Base-by-base conservation (phyloP, 768 basidiomycete species). In the Kwoniella sp. region DNA sequence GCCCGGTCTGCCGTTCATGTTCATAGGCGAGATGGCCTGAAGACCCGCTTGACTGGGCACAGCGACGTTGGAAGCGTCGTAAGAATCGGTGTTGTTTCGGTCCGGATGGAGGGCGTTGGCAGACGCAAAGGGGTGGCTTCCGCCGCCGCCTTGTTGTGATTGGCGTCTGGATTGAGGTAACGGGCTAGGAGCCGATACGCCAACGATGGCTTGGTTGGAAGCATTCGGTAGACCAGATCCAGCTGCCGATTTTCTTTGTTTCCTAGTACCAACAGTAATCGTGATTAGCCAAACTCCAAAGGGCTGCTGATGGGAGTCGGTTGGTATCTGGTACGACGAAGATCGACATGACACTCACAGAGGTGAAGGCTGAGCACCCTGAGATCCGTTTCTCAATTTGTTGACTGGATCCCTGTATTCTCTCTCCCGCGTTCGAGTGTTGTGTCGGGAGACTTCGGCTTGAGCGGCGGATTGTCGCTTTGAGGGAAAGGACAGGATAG, bases 161-260 rank as follows among this genome's bases (percentile, higher is more conserved):
- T 80, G 77, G n/a, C 79, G 62, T 13, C 79, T 55, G 4, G 75
- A 77, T 22, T 67, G 68, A 51, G 77, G 75, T 5, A 76, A 61
- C 3, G 79, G 76, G 20, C 68, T 72, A 3, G 79, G 74, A 4
- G 77, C 79, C n/a, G 73, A 73, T 30, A 78, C 79, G 26, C 79
- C 79, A 38, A 80, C 63, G 34, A 80, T 80, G 29, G 79, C 79
- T 66, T 80, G 79, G 62, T 80, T 80, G 41, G 69, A 72, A 9
- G 79, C 75, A 61, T 78, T 80, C 28, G 73, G 73, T 26, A 78
- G 62, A 37, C 64, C 73, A 13, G 72, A 72, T 20, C 64, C 54
- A 11, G 63, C 69, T 3, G 61, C 71, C 20, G 79, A 80, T 70
- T 80, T 80, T 20, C 74, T 67, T 38, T 56, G 61, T 69, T 77